Conservation (phyloP, 768 basidiomycete species). For the Serendipita indica region DNA sequence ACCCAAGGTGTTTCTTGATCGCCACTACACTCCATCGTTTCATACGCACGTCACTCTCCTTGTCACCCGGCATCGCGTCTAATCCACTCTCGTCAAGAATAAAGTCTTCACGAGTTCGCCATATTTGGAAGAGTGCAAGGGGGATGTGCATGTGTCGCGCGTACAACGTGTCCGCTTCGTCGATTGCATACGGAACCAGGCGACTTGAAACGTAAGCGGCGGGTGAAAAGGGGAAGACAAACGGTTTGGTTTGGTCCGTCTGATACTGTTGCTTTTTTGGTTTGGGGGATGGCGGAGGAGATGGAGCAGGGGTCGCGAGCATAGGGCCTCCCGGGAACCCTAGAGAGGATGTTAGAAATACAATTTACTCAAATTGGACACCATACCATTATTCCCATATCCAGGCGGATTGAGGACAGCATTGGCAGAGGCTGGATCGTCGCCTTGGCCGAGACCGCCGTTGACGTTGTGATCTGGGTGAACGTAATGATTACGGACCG, state of each 20-base stretch:
- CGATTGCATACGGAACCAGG: slow-evolving; percentile 88
- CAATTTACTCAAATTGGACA: not conserved
- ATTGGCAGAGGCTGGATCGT: not conserved
- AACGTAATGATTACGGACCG: slow-evolving; percentile 87
- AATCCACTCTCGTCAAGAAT: slow-evolving; percentile 88
- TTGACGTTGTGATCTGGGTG: slow-evolving; percentile 45
- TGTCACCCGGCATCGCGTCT: slow-evolving; percentile 53
- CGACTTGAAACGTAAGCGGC: slow-evolving; percentile 36
- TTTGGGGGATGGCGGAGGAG: slow-evolving; percentile 61
- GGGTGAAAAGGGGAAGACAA: slow-evolving; percentile 90
- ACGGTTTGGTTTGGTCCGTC: slow-evolving; percentile 87
- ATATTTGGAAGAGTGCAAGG: slow-evolving; percentile 82
- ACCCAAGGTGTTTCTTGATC: not conserved
- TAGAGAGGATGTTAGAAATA: slow-evolving; percentile 5
- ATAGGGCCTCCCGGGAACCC: slow-evolving; percentile 15
- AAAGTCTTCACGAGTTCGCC: slow-evolving; percentile 89
- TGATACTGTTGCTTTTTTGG: slow-evolving; percentile 98
- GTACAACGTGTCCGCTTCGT: slow-evolving; percentile 87
- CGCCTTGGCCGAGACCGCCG: not conserved
- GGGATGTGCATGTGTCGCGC: slow-evolving; percentile 82
- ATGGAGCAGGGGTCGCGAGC: slow-evolving; percentile 79
- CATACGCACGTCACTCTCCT: not conserved
- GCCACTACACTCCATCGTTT: slow-evolving; percentile 1
- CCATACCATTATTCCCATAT: not conserved
- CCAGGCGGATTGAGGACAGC: slow-evolving; percentile 12